Base-by-base conservation (phyloP, 2,329 filamentous ascomycete species). In the Thielaviopsis euricoi region DNA sequence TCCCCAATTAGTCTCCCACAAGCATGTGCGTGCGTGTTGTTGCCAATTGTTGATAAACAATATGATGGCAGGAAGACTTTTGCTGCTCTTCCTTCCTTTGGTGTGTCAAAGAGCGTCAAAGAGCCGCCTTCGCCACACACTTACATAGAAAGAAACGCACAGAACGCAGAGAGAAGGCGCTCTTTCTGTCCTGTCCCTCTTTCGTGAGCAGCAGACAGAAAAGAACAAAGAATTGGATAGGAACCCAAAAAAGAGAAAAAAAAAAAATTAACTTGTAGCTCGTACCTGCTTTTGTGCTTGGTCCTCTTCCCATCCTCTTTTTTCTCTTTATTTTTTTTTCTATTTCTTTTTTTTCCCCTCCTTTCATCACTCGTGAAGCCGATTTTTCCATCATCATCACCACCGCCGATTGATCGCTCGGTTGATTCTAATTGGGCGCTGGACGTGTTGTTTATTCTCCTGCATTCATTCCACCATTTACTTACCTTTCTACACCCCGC, bases 381-480 rank as follows among this genome's bases (percentile, higher is more conserved):
- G 17, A 26, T 29, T 40, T n/a, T 57, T 51, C 48, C 7, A 26
- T 40, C 37, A 19, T 29, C 49, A n/a, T 52, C 55, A 51, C 29
- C 13, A 37, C 25, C 50, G 9, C 22, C 19, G 33, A 25, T 23
- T 52, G 25, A n/a, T 43, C 48, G 33, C 51, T 52, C 53, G 46
- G 40, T 26, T 55, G 13, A 55, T 46, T 48, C 40, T 40, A 21
- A 43, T 48, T 52, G 37, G 48, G 55, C 55, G 53, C 49, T 57
- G 55, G 55, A 6, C 37, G n/a, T 33, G 55, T 57, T 57, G 55
- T 57, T 57, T 57, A 52, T 57, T 52, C 51, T 49, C 55, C 55
- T 57, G 48, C 55, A 57, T 57, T 57, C 48, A 29, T 25, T 52
- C 21, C 5, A 15, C 13, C 19, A 52, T 3, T 15, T 25, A 19